phyloP scores from a whole-genome alignment of 2,329 filamentous ascomycete species.

The Sclerotinia spermophila region DNA sequence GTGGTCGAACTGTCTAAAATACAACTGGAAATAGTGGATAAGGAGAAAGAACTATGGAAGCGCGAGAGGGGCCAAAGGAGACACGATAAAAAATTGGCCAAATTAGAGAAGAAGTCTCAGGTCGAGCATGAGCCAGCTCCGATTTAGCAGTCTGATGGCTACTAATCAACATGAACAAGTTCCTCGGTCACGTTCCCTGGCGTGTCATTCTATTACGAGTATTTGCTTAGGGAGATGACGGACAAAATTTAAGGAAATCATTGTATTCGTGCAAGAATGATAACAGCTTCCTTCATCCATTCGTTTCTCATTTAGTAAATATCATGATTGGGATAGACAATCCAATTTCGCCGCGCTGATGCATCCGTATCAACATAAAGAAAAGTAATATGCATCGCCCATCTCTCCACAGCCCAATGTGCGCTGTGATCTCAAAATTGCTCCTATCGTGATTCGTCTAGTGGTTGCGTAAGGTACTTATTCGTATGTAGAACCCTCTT shows the following conservation, averaged over 20 bases:
- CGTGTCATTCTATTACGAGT: neutral
- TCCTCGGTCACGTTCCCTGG: neutral
- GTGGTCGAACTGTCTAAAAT: constrained; percentile 38
- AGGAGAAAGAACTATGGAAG: constrained; percentile 44
- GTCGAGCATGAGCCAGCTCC: neutral
- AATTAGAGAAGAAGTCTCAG: constrained; percentile 15
- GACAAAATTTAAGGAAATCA: neutral
- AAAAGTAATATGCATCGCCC: constrained; percentile 19
- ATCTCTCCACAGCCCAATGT: neutral
- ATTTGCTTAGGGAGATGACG: neutral
- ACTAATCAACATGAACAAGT: neutral
- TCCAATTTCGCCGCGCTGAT: constrained; percentile 38
- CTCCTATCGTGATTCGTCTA: constrained; percentile 4
- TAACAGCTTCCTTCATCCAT: constrained; percentile 17
- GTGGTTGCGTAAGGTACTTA: constrained; percentile 1
- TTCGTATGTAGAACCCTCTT: constrained; percentile 68
- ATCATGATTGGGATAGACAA: constrained; percentile 24
- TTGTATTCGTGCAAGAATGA: constrained; percentile 4
- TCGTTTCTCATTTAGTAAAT: constrained; percentile 24
- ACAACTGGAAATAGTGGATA: constrained; percentile 41
- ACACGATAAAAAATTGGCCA: constrained; percentile 22
- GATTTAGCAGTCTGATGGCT: neutral
- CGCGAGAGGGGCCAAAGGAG: constrained; percentile 34
- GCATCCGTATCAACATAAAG: constrained; percentile 29
- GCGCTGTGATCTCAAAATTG: neutral